These are phyloP conservation scores for Penicillium crystallinum DNA, from an alignment of 495 filamentous ascomycete species.

Conservation along the genomic window DNA sequence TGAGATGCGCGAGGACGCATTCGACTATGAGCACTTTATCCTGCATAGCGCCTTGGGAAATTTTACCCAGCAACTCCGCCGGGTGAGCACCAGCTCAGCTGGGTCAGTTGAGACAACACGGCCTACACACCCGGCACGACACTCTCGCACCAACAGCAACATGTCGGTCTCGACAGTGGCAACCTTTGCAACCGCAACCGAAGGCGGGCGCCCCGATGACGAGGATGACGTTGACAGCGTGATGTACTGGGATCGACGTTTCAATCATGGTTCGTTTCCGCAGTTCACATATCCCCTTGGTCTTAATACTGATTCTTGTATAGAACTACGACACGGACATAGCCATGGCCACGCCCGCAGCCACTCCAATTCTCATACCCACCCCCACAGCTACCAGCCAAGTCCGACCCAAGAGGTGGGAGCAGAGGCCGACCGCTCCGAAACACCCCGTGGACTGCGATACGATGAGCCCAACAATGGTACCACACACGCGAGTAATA, in stretches of 20 bases:
- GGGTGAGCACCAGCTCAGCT: conserved; percentile 56
- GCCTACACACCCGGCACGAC: conserved; percentile 25
- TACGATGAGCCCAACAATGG: background rate
- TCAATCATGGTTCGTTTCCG: conserved; percentile 33
- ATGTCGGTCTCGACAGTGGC: conserved; percentile 71
- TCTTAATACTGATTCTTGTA: background rate
- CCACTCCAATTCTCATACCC: conserved; percentile 10
- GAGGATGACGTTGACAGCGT: conserved; percentile 38
- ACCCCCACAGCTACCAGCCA: conserved; percentile 12
- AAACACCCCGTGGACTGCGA: conserved; percentile 15
- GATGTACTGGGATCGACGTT: conserved; percentile 40
- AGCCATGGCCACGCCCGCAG: conserved; percentile 11
- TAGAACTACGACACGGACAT: conserved; percentile 30
- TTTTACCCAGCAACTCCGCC: conserved; percentile 48
- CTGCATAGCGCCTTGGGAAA: conserved; percentile 85
- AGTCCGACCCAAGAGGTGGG: conserved; percentile 4
- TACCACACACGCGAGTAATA: background rate
- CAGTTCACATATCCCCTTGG: background rate
- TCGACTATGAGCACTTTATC: conserved; percentile 96
- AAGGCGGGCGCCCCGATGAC: conserved; percentile 48
- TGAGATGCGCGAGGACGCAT: conserved; percentile 94
- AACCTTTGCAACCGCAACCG: conserved; percentile 79
- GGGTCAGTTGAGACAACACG: conserved; percentile 73
- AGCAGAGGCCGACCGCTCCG: conserved; percentile 13
- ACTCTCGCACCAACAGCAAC: conserved; percentile 50